These are phyloP conservation scores for Penicillium sp. DNA, from an alignment of 2,329 filamentous ascomycete genomes.

Conservation along the genomic window DNA sequence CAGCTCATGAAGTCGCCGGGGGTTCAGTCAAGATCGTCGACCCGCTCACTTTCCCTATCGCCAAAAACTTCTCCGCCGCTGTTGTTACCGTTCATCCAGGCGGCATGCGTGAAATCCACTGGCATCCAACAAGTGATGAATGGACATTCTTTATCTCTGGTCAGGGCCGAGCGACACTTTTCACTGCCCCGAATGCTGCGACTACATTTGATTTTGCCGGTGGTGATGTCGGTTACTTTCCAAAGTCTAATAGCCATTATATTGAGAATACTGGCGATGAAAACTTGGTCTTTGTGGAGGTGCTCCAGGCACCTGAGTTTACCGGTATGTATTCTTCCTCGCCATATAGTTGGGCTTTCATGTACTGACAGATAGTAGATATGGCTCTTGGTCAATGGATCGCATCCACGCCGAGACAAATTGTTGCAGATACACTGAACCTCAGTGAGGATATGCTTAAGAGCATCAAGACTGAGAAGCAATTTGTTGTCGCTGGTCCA, in stretches of 20 bases:
- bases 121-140: constrained; percentile 76
- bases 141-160: constrained; percentile 78
- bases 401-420: constrained; percentile 54
- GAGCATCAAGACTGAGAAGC: constrained; percentile 47
- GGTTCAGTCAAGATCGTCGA: constrained; percentile 73
- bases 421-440: constrained; percentile 57
- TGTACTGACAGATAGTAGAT: constrained; percentile 37
- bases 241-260: constrained; percentile 74
- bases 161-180: constrained; percentile 70
- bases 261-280: constrained; percentile 75
- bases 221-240: constrained; percentile 75
- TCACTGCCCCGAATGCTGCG: constrained; percentile 65
- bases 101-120: constrained; percentile 75
- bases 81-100: constrained; percentile 69
- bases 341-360: background rate
- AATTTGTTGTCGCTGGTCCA: constrained; percentile 43
- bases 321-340: constrained; percentile 23
- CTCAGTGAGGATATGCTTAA: constrained; percentile 41
- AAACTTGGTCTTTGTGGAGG: constrained; percentile 72
- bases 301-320: constrained; percentile 70
- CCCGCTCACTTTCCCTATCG: constrained; percentile 72
- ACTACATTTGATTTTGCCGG: constrained; percentile 73
- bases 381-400: constrained; percentile 50
- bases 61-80: constrained; percentile 69
- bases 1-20: constrained; percentile 63